Base-by-base conservation (phyloP, 2,329 filamentous ascomycete genomes). In the Triangularia setosa region DNA sequence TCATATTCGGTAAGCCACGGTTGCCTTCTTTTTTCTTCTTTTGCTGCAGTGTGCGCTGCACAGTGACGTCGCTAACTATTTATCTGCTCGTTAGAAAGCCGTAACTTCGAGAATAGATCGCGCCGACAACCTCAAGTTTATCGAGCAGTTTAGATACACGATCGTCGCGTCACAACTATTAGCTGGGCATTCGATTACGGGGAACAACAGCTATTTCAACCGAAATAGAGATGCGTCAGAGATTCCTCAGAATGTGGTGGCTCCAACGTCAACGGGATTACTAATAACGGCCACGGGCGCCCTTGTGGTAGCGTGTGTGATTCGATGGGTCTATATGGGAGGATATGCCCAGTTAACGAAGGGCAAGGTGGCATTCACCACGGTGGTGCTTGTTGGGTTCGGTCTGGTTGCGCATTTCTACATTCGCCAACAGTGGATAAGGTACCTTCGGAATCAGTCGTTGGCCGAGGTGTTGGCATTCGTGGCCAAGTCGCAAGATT, bases 61-160 rank as follows among this genome's bases (percentile, higher is more conserved):
- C 24, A 23, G 35, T 44, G n/a, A 24, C 16, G 5, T 27, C 33
- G 30, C 65, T 65, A 33, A 64, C 65, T 24, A 14, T 33, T 63
- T 59, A 60, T 57, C 75, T 68, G 18, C 53, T 40, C 25, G 33
- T 5, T 27, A 91, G 89, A 84, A 83, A 71, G 89, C 85, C 9
- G 84, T 93, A 64, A 90, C 90, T 69, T 88, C 89, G 48, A 85
- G 86, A 66, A 84, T 96, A 67, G 89, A 91, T 62, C 84, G 89
- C 69, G 87, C 86, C 70, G 93, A 96, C 71, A 96, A 93, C 74
- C 84, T 89, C 70, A 89, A 88, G 69, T 97, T 97, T 72, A 83
- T 97, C 65, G 93, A 97, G 77, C 90, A 93, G 73, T 97, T 97
- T 73, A 90, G 93, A 68, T 97, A 97, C 78, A 90, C 91, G 23